Base-by-base conservation (phyloP, 768 basidiomycete genomes). In the Psilocybe cyanescens region DNA sequence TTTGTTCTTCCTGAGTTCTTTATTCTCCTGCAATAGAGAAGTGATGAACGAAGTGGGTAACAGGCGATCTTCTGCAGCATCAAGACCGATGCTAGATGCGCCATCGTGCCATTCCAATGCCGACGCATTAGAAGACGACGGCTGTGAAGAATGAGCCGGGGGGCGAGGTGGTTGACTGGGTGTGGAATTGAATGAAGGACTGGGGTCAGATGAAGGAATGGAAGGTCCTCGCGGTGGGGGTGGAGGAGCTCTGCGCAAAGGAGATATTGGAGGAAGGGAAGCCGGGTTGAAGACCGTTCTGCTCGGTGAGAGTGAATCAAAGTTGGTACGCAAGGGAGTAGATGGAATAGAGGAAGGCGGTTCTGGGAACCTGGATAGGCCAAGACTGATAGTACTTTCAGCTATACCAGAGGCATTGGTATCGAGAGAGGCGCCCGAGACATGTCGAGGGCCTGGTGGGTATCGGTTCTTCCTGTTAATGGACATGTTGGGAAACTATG, bases 31-130 rank as follows among this genome's bases (percentile, higher is more conserved):
- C 12, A 88, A 77, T 14, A 87, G 73, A 6, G 78, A 78, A 16
- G 86, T 87, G 61, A 88, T 88, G 70, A 88, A 83, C 2, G 85
- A 82, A 2, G 87, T 86, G 7, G 86, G 80, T 19, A 89, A 78
- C 47, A 87, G 73, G 17, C 80, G 78, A 66, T 86, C 83, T 66
- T 88, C 86, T 8, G 79, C 71, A n/a, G 81, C 79, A 71, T 85
- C 85, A 53, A 83, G 77, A 54, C 79, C 81, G 57, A 88, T 83
- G 61, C 78, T 81, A 11, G 85, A 86, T 16, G 84, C 81, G 2
- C 83, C 86, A 68, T 88, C 86, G 61, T 86, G 82, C 85, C 86
- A 87, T 67, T 85, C 83, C 65, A 80, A 74, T 3, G 83, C 78
- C 12, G 84, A 79, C 44, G 70, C 60, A 41, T 60, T 65, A 16